These are phyloP conservation scores for Phytophthora fragariae DNA, from an alignment of 352 stramenopile species.

Conservation along the genomic window DNA sequence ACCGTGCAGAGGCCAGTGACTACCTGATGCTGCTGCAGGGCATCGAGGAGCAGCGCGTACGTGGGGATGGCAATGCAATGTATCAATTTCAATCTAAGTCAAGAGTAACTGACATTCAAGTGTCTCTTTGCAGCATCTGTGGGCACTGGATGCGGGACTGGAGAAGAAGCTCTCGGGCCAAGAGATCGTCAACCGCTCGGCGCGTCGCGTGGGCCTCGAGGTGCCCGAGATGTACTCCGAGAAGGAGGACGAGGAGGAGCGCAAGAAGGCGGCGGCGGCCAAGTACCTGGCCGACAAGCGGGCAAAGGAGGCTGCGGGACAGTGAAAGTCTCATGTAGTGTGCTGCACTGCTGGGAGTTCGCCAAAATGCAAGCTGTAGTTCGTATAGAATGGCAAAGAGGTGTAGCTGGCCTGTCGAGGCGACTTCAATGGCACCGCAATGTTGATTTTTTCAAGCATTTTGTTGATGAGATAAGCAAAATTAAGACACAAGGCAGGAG, in stretches of 20 bases:
- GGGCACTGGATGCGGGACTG: conserved; percentile 72
- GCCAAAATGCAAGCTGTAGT: conserved; percentile 6
- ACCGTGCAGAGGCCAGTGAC: conserved; percentile 76
- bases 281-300: conserved; percentile 71
- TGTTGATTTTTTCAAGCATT: conserved; percentile 40
- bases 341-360: background rate
- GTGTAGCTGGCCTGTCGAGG: conserved; percentile 1
- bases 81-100: background rate
- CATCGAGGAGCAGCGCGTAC: conserved; percentile 80
- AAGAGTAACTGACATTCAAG: conserved; percentile 12
- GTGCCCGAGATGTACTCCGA: conserved; percentile 82
- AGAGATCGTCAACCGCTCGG: conserved; percentile 83
- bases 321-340: conserved; percentile 13
- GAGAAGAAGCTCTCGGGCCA: conserved; percentile 73
- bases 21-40: conserved; percentile 74
- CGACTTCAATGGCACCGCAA: conserved; percentile 29
- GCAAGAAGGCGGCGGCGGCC: conserved; percentile 45
- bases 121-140: conserved; percentile 57
- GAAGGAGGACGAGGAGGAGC: conserved; percentile 48
- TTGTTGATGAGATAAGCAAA: conserved; percentile 42
- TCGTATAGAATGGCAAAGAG: conserved; percentile 27
- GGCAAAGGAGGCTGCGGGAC: conserved; percentile 43
- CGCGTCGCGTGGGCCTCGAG: conserved; percentile 75
- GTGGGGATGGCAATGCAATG: conserved; percentile 10
- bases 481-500: conserved; percentile 38